Evolutionary conservation across 257 asterid genomes (phyloP).

Genomic region (Solanum pinnatisectum): DNA sequence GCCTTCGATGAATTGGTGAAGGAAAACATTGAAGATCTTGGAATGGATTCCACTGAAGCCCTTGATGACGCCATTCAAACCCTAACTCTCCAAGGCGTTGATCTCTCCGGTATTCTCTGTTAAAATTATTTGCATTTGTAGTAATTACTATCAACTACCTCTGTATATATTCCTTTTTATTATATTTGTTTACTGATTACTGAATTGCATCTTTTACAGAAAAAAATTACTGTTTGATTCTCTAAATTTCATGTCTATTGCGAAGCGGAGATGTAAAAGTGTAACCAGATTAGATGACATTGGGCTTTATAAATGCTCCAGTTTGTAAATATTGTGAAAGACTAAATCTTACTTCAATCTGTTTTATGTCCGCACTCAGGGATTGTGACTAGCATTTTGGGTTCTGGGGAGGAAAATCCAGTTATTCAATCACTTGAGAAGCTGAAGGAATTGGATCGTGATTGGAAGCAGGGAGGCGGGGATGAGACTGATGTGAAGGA

Average conservation of each 20-base stretch:
- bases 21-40: constrained; percentile 86
- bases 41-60: constrained; percentile 87
- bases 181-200: not conserved
- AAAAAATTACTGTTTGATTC: not conserved
- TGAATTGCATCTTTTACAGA: not conserved
- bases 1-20: constrained; percentile 90
- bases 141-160: not conserved
- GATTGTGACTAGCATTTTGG: constrained; percentile 68
- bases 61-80: constrained; percentile 84
- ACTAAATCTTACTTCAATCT: not conserved
- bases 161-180: not conserved
- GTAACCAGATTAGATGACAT: not conserved
- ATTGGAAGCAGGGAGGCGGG: not conserved
- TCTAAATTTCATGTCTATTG: not conserved
- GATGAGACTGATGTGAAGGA: constrained; percentile 21
- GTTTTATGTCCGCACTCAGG: constrained; percentile 22
- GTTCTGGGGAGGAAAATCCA: constrained; percentile 42
- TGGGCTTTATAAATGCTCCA: not conserved
- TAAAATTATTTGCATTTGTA: not conserved
- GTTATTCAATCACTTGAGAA: constrained; percentile 57
- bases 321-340: not conserved
- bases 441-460: constrained; percentile 21
- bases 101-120: constrained; percentile 53
- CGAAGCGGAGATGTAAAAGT: not conserved
- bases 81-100: constrained; percentile 85